Evolutionary conservation across 352 stramenopile species (phyloP).

Genomic region (Globisporangium alternatum): DNA sequence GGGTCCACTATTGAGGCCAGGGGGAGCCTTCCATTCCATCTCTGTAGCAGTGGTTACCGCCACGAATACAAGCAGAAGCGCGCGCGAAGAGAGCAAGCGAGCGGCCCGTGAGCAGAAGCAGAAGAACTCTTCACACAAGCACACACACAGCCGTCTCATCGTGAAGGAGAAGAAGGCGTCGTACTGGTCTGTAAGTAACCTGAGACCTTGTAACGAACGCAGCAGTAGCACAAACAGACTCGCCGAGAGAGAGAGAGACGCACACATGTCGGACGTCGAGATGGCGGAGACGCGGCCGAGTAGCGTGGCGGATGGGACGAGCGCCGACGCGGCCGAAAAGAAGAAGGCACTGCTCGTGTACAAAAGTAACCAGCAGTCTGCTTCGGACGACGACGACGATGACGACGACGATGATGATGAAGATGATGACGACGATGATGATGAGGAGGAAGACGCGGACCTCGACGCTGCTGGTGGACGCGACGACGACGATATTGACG

Average conservation of each 20-base stretch:
- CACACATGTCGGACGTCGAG: constrained; percentile 33
- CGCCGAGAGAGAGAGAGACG: not conserved
- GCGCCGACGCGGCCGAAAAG: constrained; percentile 41
- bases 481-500: constrained; percentile 22
- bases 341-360: constrained; percentile 82
- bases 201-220: not conserved
- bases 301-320: constrained; percentile 11
- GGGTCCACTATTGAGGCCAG: not conserved
- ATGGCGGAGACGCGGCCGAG: constrained; percentile 24
- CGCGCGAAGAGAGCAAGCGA: not conserved
- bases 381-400: constrained; percentile 54
- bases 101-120: not conserved
- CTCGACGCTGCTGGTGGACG: constrained; percentile 12
- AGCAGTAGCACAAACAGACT: not conserved
- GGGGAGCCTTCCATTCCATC: constrained; percentile 2
- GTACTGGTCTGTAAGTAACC: not conserved
- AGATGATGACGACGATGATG: constrained; percentile 36
- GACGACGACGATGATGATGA: constrained; percentile 40
- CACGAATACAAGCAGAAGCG: not conserved
- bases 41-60: not conserved
- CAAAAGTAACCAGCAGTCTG: constrained; percentile 66
- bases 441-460: constrained; percentile 25
- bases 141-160: not conserved
- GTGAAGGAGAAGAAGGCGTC: not conserved
- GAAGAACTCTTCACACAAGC: not conserved